Base-by-base conservation (phyloP, 805 yeast species). In the Blastobotrys peoriensis region DNA sequence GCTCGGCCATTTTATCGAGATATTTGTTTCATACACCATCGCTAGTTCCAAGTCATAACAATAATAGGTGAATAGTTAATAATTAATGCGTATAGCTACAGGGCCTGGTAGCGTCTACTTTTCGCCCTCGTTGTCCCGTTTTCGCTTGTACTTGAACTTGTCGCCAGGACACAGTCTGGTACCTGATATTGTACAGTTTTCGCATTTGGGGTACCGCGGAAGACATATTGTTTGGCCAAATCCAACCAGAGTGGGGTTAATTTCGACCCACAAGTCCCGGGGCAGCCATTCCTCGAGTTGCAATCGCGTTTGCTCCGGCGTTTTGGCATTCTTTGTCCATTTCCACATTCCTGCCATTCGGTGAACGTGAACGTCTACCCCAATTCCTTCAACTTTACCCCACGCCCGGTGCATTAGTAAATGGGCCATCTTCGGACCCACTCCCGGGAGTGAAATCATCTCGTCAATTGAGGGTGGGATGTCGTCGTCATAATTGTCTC, bases 401-500 rank as follows among this genome's bases (percentile, higher is more conserved):
- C 96, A 88, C 0, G 93, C 95, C 34, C 78, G 75, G 56, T 87
- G 95, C 47, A 87, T 66, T 1, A 89, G 71, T 33, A 89, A 64
- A 59, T 76, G 83, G 0, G 94, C 95, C 98, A 89, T 89, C 61
- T 89, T 89, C 5, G 96, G 96, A 0, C 98, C 98, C 2, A 89
- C 95, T 0, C 98, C 98, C 0, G 96, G 96, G 25, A 89, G 66
- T 0, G 74, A 62, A 3, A 75, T 70, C 41, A 89, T 70, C 0
- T 81, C 89, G 4, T 74, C 78, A 5, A 84, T 71, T 2, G 81
- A 72, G 47, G 73, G 63, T 0, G 98, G 98, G 2, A 91, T 73
- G 52, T 88, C 96, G 5, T 79, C 79, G 8, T 68, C 66, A 58
- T 71, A 78, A 17, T 71, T 56, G 1, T 71, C 73, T 2, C 57